Base-by-base conservation (phyloP, 192 early-diverging fungal genomes). In the Coemansia sp. region DNA sequence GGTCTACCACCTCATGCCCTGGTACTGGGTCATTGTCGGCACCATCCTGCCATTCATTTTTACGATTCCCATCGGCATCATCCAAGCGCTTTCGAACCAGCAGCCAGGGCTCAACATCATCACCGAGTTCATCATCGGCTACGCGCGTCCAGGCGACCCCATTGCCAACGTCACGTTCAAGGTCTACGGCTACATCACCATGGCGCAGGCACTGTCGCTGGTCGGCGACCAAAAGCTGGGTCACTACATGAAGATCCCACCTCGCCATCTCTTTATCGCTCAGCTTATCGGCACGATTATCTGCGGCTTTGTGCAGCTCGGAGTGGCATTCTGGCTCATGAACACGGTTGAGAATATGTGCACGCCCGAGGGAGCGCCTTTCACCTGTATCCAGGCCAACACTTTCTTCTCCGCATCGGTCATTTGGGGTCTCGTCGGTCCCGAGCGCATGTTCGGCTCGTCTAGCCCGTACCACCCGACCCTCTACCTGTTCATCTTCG, bases 111-210 rank as follows among this genome's bases (percentile, higher is more conserved):
- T 94, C 35, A 94, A 96, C 71, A 85, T 96, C 39, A 83, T 94
- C 45, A 91, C 90, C 48, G 92, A 96, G 83, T 89, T 93, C 61
- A 86, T 94, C 52, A 89, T 87, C 42, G 94, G 94, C 53, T 90
- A 90, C 41, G 75, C 68, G 6, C 73, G 88, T 0, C 89, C 92
- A 9, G 94, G 93, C 20, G 75, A 94, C 56, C 85, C 92, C 11
- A 89, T 93, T 18, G 89, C 88, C 59, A 91, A 92, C 48, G 88
- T 93, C 48, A 87, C 89, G 1, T 96, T 93, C 86, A 96, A 96
- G 73, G 89, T 91, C 23, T 86, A 93, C 41, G 91, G 90, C 52
- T 88, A 88, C 67, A 94, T 89, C 53, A 84, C 88, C 14, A 83
- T 92, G 77, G 65, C 76, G 12, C 94, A 97, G 70, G 88, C 87